Conservation (phyloP, 2,329 filamentous ascomycete species). For the Coleophoma crateriformis region DNA sequence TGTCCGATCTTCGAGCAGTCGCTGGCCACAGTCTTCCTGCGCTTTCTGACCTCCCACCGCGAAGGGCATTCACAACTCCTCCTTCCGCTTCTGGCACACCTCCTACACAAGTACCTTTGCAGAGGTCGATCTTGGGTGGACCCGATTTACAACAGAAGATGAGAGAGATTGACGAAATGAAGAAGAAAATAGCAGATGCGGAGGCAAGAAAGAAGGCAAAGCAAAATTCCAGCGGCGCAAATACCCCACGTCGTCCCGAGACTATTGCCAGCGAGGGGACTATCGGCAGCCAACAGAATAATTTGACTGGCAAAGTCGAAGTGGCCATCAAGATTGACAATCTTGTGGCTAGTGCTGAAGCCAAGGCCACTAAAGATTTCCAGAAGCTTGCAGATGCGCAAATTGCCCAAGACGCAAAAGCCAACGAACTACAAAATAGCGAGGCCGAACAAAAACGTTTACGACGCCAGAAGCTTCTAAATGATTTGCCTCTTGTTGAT, state of each 20-base stretch:
- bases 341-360: slow-evolving; percentile 12
- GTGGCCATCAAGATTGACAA: slow-evolving; percentile 21
- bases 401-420: slow-evolving; percentile 15
- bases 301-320: slow-evolving; percentile 15
- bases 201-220: slow-evolving; percentile 22
- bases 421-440: slow-evolving; percentile 14
- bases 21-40: slow-evolving; percentile 39
- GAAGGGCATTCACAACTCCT: slow-evolving; percentile 20
- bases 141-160: slow-evolving; percentile 44
- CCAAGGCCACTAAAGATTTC: slow-evolving; percentile 14
- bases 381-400: slow-evolving; percentile 20
- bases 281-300: background rate
- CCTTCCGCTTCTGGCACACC: slow-evolving; percentile 18
- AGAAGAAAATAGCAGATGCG: slow-evolving; percentile 30
- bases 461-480: slow-evolving; percentile 24
- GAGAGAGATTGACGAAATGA: slow-evolving; percentile 56
- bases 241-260: slow-evolving; percentile 18
- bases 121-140: slow-evolving; percentile 11
- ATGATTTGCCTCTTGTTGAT: slow-evolving; percentile 24
- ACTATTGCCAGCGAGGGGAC: slow-evolving; percentile 4
- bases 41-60: slow-evolving; percentile 31
- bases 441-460: slow-evolving; percentile 22
- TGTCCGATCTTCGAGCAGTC: slow-evolving; percentile 13
- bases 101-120: slow-evolving; percentile 7
- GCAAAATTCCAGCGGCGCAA: slow-evolving; percentile 19